Conservation (phyloP, 1,284 basidiomycete species). For the Afroboletus lepidellus region DNA sequence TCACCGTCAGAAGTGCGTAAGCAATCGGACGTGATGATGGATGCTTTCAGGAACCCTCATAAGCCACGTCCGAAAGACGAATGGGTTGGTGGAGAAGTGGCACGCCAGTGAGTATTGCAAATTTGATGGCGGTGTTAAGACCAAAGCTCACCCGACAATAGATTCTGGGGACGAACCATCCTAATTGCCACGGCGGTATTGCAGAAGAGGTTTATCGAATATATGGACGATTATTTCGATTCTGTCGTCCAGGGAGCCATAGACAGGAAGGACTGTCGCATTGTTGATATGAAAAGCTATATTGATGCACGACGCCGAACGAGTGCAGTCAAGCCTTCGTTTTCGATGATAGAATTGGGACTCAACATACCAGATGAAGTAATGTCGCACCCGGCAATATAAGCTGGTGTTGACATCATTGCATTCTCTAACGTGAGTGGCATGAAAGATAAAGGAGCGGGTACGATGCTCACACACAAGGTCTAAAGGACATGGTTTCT, state of each 20-base stretch:
- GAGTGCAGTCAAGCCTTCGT: neutral
- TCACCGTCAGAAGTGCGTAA: conserved; percentile 26
- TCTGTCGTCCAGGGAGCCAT: neutral
- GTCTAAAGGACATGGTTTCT: conserved; percentile 30
- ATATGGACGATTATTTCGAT: too few species aligned
- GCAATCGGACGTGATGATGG: conserved; percentile 35
- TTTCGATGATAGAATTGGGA: neutral
- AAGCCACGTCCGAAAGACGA: conserved; percentile 12
- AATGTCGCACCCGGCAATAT: neutral
- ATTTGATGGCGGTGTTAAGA: neutral
- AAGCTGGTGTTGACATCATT: conserved; percentile 12
- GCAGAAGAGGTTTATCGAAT: too few species aligned
- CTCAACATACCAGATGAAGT: too few species aligned
- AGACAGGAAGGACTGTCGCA: neutral
- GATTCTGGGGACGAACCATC: neutral
- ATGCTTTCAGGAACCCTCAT: conserved; percentile 29
- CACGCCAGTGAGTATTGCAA: conserved; percentile 10
- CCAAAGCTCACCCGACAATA: neutral
- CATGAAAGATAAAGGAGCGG: neutral
- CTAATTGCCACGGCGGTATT: neutral
- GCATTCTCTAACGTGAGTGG: conserved; percentile 16
- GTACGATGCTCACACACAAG: neutral
- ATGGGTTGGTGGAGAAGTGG: conserved; percentile 11
- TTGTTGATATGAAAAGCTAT: neutral
- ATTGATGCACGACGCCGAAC: neutral